Base-by-base conservation (phyloP, 2,329 filamentous ascomycete species). In the Blastomyces percursus region DNA sequence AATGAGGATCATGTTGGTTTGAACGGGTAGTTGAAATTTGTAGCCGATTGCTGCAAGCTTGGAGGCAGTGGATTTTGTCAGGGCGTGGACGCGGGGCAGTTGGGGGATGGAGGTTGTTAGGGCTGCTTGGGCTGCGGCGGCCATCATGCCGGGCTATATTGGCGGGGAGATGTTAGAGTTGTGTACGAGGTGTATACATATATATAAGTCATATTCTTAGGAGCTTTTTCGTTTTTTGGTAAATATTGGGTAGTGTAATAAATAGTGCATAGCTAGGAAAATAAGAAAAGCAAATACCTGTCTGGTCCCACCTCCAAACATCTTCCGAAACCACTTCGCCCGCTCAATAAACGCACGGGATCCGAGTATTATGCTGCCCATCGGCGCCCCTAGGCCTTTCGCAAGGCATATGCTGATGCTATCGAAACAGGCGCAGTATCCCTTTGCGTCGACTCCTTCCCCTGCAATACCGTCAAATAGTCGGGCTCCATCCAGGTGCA, bases 351-450 rank as follows among this genome's bases (percentile, higher is more conserved):
- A 69, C 21, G 64, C 58, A 27, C 64, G 67, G 3, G 66, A 67
- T 19, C 71, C 70, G 1, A 70, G 67, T 57, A 74, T 68, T 21
- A 74, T 64, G 44, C 71, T 70, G 8, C 72, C 72, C 65, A 74
- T 68, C 0, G 72, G 72, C 12, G 72, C 72, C 24, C 72, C 71
- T 12, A 73, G 67, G 3, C 71, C 70, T 61, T 74, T 74, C 8
- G 72, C 68, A 27, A 74, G 64, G 59, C 71, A 74, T 52, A 74
- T 68, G n/a, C 67, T 70, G 19, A 72, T 68, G 14, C 66, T 71
- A 61, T 75, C 72, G 62, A 75, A 74, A 56, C 67, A 68, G 16
- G 64, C 66, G 35, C 68, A 69, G 61, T 73, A 75, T 2, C 74
- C 71, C 35, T 66, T 66, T 11, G 73, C 57, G 27, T 64, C 62